Conservation (phyloP, 768 basidiomycete genomes). For the Boletus rubropictus region DNA sequence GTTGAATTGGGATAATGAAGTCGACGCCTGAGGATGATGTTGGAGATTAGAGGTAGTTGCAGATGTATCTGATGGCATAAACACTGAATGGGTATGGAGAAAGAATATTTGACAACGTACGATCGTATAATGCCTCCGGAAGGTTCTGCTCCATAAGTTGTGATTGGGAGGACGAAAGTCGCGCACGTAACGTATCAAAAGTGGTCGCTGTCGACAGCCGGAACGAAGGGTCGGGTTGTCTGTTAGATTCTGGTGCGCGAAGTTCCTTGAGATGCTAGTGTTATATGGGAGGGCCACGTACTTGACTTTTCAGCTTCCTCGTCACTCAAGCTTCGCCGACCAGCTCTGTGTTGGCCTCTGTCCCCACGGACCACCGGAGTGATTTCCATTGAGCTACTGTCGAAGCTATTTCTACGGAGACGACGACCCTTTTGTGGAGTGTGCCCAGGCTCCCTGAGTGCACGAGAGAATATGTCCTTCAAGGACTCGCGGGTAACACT, state of each 20-base stretch:
- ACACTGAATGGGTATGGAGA: background rate
- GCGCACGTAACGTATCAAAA: constrained; percentile 43
- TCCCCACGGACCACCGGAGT: constrained; percentile 43
- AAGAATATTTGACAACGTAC: constrained; percentile 26
- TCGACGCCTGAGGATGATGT: constrained; percentile 22
- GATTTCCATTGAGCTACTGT: constrained; percentile 53
- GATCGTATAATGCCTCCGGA: constrained; percentile 29
- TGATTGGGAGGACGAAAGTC: constrained; percentile 36
- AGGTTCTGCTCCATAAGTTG: constrained; percentile 35
- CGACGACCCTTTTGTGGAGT: constrained; percentile 51
- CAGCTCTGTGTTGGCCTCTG: constrained; percentile 41
- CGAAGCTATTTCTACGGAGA: constrained; percentile 58
- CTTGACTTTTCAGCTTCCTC: constrained; percentile 57
- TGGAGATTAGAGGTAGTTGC: constrained; percentile 10
- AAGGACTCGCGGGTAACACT: constrained; percentile 54
- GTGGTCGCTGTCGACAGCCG: constrained; percentile 41
- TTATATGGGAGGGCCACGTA: constrained; percentile 31
- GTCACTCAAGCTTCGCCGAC: constrained; percentile 59
- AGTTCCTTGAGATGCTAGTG: constrained; percentile 3
- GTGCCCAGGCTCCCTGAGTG: constrained; percentile 56
- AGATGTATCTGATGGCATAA: constrained; percentile 14
- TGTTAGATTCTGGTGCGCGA: constrained; percentile 17
- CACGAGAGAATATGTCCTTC: constrained; percentile 61
- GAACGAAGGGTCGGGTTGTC: constrained; percentile 33
- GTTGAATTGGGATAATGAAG: constrained; percentile 34